phyloP scores from a whole-genome alignment of 1,284 basidiomycete genomes.

The Caloboletus inedulis region DNA sequence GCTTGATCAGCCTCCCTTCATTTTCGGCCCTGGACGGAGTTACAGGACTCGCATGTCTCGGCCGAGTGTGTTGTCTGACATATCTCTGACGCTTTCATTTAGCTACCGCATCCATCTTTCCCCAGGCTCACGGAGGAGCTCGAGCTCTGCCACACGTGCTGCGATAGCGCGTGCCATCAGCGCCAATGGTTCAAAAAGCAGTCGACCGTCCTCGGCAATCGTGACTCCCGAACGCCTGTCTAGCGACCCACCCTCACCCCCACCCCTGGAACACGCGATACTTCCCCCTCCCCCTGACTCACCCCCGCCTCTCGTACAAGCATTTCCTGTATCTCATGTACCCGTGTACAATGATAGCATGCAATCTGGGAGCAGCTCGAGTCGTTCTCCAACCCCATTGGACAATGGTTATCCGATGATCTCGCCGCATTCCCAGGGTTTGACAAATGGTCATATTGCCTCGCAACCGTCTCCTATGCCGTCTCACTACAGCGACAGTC shows the following conservation, averaged over 20 bases:
- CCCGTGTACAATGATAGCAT: conserved; percentile 38
- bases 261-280: conserved; percentile 46
- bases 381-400: conserved; percentile 43
- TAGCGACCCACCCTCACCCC: conserved; percentile 38
- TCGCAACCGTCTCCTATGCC: conserved; percentile 33
- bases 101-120: conserved; percentile 74
- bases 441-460: conserved; percentile 26
- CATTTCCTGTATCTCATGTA: conserved; percentile 26
- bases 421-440: conserved; percentile 30
- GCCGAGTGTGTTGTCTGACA: conserved; percentile 10
- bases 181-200: conserved; percentile 23
- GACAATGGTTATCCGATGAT: conserved; percentile 39
- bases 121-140: conserved; percentile 63
- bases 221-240: conserved; percentile 24
- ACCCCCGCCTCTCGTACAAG: conserved; percentile 45
- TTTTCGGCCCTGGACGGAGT: conserved; percentile 12
- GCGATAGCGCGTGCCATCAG: conserved; percentile 45
- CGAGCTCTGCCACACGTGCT: conserved; percentile 48
- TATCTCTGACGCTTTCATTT: conserved; percentile 16
- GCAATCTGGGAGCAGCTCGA: conserved; percentile 36
- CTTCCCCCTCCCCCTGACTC: conserved; percentile 36
- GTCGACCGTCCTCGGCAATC: conserved; percentile 22
- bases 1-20: conserved; percentile 8
- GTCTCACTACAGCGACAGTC: conserved; percentile 33
- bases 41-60: conserved; percentile 7